A percentile compares a stretch with the other conserved stretches of the same genome.
These are phyloP conservation scores for Pseudogymnoascus sp. DNA, from an alignment of 2,329 filamentous ascomycete species.

Conservation along the genomic window DNA sequence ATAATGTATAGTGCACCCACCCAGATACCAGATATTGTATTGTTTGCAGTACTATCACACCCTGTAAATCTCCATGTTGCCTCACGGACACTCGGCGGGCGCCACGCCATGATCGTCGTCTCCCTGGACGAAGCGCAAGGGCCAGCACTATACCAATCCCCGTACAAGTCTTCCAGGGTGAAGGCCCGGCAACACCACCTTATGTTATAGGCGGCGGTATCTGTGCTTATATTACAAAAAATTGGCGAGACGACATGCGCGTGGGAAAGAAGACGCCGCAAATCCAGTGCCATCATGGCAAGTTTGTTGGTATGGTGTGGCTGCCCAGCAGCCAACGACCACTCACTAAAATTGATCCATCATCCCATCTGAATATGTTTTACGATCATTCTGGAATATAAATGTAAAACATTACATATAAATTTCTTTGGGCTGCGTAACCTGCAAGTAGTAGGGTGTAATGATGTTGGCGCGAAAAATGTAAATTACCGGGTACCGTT, in stretches of 20 bases:
- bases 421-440: neutral
- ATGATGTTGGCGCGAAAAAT: neutral
- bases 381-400: neutral
- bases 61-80: neutral
- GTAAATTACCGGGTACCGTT: neutral
- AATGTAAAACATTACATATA: neutral
- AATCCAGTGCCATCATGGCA: neutral
- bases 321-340: neutral
- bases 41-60: neutral
- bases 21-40: too few species aligned
- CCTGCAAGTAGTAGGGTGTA: neutral
- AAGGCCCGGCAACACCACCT: too few species aligned
- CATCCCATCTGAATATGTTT: neutral
- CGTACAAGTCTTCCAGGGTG: neutral
- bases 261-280: neutral
- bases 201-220: neutral
- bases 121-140: neutral
- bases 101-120: neutral
- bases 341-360: neutral
- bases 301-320: neutral
- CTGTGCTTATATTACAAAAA: neutral
- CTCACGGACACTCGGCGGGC: neutral
- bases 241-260: neutral
- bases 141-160: neutral
- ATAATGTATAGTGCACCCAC: neutral